Conservation (phyloP, 2,329 filamentous ascomycete genomes). For the Geosmithia flava region DNA sequence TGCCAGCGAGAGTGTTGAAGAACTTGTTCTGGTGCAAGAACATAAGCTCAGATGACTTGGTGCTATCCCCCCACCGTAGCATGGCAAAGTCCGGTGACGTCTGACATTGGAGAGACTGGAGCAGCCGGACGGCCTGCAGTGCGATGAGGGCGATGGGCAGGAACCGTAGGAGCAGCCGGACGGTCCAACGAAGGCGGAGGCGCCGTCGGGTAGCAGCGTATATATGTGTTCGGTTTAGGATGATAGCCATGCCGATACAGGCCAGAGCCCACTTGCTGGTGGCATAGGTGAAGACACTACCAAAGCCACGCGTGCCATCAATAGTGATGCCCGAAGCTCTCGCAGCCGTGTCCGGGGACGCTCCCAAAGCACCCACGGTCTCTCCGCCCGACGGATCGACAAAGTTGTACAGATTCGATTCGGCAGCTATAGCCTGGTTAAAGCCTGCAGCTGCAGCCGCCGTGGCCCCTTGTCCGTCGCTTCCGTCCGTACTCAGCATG, state of each 20-base stretch:
- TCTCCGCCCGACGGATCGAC: conserved; percentile 12
- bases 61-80: conserved; percentile 57
- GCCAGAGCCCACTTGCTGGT: conserved; percentile 87
- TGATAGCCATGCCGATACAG: conserved; percentile 73
- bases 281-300: conserved; percentile 79
- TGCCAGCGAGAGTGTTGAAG: conserved; percentile 60
- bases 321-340: conserved; percentile 30
- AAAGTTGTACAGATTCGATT: conserved; percentile 14
- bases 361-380: neutral
- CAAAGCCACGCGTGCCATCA: conserved; percentile 56
- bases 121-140: conserved; percentile 54
- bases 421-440: conserved; percentile 3
- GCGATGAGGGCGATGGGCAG: conserved; percentile 59
- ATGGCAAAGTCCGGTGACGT: conserved; percentile 62
- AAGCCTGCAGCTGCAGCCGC: conserved; percentile 8
- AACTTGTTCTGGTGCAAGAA: conserved; percentile 58
- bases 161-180: conserved; percentile 57
- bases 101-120: conserved; percentile 87
- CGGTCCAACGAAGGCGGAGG: conserved; percentile 61
- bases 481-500: conserved; percentile 34
- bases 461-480: conserved; percentile 6
- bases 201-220: conserved; percentile 81
- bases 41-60: conserved; percentile 53
- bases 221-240: conserved; percentile 85
- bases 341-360: neutral